Conservation (phyloP, 768 basidiomycete genomes). For the Thelephora ganbajun region DNA sequence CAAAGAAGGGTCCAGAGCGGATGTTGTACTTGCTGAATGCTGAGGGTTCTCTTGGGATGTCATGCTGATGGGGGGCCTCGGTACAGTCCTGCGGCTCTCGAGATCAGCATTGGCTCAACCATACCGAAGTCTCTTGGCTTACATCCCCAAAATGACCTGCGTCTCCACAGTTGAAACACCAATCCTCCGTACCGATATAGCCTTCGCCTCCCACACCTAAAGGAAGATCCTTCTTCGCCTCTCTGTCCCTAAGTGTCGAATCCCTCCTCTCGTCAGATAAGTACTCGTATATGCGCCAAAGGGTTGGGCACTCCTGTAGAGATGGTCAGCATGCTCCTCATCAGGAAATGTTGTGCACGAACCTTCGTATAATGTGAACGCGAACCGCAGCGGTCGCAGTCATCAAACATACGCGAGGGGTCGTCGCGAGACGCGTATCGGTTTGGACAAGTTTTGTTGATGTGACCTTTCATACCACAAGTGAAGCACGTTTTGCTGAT, state of each 20-base stretch:
- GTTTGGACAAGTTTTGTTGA: conserved; percentile 63
- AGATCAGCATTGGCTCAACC: not conserved
- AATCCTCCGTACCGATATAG: conserved; percentile 58
- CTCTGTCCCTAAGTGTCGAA: conserved; percentile 29
- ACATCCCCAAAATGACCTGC: conserved; percentile 73
- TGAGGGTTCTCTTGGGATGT: conserved; percentile 37
- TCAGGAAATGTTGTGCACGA: conserved; percentile 10
- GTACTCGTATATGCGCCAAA: conserved; percentile 74
- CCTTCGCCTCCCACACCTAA: conserved; percentile 68
- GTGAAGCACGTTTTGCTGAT: conserved; percentile 69
- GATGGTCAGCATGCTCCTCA: not conserved
- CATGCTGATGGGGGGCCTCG: conserved; percentile 25
- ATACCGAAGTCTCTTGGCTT: conserved; percentile 15
- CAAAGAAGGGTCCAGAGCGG: conserved; percentile 52
- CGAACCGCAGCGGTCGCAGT: conserved; percentile 63
- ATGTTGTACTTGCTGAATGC: conserved; percentile 56
- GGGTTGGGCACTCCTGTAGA: conserved; percentile 64
- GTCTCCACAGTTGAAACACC: conserved; percentile 74
- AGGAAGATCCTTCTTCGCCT: conserved; percentile 30
- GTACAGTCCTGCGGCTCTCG: conserved; percentile 41
- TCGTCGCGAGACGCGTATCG: conserved; percentile 22
- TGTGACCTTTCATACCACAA: conserved; percentile 78
- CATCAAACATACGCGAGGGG: conserved; percentile 19
- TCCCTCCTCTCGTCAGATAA: conserved; percentile 38
- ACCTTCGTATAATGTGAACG: conserved; percentile 51